Evolutionary conservation across 176 grass and related monocot species (phyloP), one percentile per base, ranked within the genome.

Genomic region (Aegilops bicornis): DNA sequence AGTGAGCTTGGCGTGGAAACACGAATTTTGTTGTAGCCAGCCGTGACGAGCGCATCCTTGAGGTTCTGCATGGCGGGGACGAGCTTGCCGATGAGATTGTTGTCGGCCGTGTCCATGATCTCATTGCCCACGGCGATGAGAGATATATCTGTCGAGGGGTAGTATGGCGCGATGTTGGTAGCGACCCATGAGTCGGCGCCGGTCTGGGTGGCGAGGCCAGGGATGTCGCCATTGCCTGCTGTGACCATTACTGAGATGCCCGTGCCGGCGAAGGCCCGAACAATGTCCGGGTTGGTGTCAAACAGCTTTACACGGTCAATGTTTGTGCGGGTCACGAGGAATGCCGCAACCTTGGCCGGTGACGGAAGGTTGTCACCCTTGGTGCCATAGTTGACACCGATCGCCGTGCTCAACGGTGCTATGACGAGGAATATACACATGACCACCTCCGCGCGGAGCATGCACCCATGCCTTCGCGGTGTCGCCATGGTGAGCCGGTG

Each of bases 291-390:
- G 81, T 89, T 95, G 6, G 88, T 73, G 73, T 98, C 96, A 79
- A 98, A 98, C 5, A 98, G 82, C 93, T 98, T 98, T 63, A 95
- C 91, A 10, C 91, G 93, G 89, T 98, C 84, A 62, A 98, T 89
- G 84, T 32, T 64, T 25, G 96, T 98, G 84, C 52, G 60, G 42
- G 88, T 87, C 3, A 88, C 67, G 37, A 98, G 82, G 80, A 95
- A 98, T 19, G 78, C 35, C 15, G 93, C 89, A 15, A 95, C 93
- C 48, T 83, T 85, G 0, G 86, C 33, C 33, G 89, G 91, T 48
- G 91, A 86, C 3, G 83, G 91, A 14, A 98, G 86, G 73, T 98
- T 98, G 85, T 98, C 83, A 9, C 85, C 95, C 43, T 93, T 87
- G 29, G 91, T 89, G 33, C 93, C 96, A 58, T 98, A 98, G 89